Evolutionary conservation across 352 stramenopile species (phyloP), one percentile per base, ranked within the genome.

Genomic region (Phytophthora citrophthora): DNA sequence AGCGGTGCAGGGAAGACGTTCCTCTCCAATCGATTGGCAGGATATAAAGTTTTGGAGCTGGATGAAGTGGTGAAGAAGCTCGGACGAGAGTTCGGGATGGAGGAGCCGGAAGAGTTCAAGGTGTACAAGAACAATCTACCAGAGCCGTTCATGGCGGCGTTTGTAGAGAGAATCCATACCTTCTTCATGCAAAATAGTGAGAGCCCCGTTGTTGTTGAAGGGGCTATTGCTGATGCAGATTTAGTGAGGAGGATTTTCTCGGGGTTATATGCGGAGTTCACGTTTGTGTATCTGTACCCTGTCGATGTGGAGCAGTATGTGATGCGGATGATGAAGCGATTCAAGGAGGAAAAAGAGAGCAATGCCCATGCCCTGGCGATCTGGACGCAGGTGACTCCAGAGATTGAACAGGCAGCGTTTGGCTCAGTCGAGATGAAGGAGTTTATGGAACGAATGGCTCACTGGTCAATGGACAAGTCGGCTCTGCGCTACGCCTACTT

Each of bases 101-200:
- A 59, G 1, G 40, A 60, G 6, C n/a, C 4, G 3, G 12, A 23
- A 6, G 58, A 6, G 55, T 61, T 26, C 8, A 27, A 18, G n/a
- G 45, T 66, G 40, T 66, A 66, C 58, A 60, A 60, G 32, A 66
- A 66, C 18, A 13, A n/a, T 23, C 13, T 60, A 46, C 18, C 31
- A 3, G 58, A 53, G 15, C 32, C 40, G 2, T 26, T 61, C 20
- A 61, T 41, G 41, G 15, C 8, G 4, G 40, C 58, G 20, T 61
- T 66, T 36, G 40, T 66, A 2, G 20, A 20, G 23, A 60, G 18
- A 4, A 44, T 54, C 18, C 57, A 65, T n/a, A n/a, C n/a, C n/a
- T 61, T 66, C 41, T 66, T 66, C 16, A 9, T 34, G 34, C 29
- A 44, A 3, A n/a, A 61, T 50, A 4, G 5, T 4, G 20, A n/a